Evolutionary conservation across 805 yeast species (phyloP), one percentile per base, ranked within the genome.

Genomic region (Candida lessepsii): DNA sequence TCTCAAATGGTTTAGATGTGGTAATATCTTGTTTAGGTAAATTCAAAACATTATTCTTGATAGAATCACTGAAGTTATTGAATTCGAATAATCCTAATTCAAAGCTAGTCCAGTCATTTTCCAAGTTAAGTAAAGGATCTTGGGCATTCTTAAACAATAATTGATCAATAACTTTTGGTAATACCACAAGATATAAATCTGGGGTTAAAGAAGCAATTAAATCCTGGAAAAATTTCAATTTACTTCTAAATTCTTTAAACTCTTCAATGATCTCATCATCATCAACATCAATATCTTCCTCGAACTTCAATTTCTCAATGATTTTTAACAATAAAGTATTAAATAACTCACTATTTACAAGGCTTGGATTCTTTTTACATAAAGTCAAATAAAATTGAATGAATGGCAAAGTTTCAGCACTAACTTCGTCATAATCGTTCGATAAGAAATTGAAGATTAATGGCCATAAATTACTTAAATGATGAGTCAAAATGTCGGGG

Each of bases 31-130:
- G 71, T 56, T 86, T 81, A 29, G 83, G 82, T 29, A 85, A 54
- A 51, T 80, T 80, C 61, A 88, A 77, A n/a, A 83, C 60, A 50
- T 87, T 87, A 52, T 81, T 85, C 59, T 87, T 79, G 42, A 90
- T 69, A 41, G 86, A 76, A 45, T 91, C 98, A 37, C 89, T 80
- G 49, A 83, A 81, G 49, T 81, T 83, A 39, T 80, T 76, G 54
- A 93, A 73, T 62, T 90, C 95, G 57, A 73, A 89, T 38, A 93
- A 67, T 2, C 96, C 97, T 47, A 93, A 71, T 61, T 93, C 99
- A 28, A 87, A 71, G 19, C 75, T 78, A 57, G 88, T 78, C 98
- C 98, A 90, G 48, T 81, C 78, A 15, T 54, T 48, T 44, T 48
- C 46, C 56, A 20, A 21, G 21, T 31, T 31, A 9, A 21, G n/a